A percentile compares a stretch with the other conserved stretches of the same genome.
Conservation (phyloP, 2,329 filamentous ascomycete species). For the Periglandula ipomoeae region DNA sequence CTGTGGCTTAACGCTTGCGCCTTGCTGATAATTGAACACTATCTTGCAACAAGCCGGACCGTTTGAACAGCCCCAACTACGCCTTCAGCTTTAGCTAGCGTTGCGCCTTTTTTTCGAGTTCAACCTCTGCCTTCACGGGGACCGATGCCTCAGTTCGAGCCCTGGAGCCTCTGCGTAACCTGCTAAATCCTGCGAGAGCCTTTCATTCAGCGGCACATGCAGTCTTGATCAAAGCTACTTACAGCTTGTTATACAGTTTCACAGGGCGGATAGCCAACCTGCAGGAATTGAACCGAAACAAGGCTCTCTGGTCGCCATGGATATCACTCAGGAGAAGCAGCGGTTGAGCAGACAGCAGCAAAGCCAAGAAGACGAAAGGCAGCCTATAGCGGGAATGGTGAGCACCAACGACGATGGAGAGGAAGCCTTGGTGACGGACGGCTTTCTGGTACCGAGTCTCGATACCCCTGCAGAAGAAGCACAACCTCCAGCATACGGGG, state of each 20-base stretch:
- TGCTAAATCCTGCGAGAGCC: no score
- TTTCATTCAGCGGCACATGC: no score
- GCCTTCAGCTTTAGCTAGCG: not conserved
- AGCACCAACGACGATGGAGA: conserved; percentile 13
- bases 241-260: no score
- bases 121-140: no score
- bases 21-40: no score
- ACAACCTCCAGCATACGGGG: conserved; percentile 49
- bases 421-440: conserved; percentile 27
- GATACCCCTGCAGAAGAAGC: conserved; percentile 28
- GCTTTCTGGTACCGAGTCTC: conserved; percentile 32
- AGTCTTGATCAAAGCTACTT: no score
- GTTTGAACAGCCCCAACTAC: not conserved
- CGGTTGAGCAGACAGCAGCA: conserved; percentile 11
- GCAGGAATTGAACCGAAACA: no score
- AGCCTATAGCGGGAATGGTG: not conserved
- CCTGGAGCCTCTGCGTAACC: not conserved
- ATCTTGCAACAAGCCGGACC: no score
- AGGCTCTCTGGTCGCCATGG: conserved; percentile 14
- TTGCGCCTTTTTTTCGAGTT: no score
- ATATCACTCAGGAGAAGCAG: conserved; percentile 19
- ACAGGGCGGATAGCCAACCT: no score
- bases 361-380: conserved; percentile 1
- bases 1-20: no score
- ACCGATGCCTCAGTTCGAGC: not conserved